phyloP scores from a whole-genome alignment of 805 yeast genomes.

The Candida multigemmis region DNA sequence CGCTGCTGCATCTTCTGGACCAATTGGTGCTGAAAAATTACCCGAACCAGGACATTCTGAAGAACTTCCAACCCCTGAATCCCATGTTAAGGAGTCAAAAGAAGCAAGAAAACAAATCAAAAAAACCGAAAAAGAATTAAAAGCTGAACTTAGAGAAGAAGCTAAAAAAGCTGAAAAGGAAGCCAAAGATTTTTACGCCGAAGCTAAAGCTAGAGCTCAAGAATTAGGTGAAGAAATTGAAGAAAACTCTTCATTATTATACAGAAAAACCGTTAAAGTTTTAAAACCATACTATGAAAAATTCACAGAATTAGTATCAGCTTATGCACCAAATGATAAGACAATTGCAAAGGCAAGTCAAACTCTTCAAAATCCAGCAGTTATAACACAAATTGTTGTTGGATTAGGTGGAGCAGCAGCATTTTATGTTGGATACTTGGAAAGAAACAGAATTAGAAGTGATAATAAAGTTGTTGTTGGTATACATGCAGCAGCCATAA shows the following conservation, averaged over 20 bases:
- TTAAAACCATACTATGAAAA: too few species aligned
- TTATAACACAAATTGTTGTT: constrained; percentile 42
- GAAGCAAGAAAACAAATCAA: constrained; percentile 7
- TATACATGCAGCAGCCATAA: constrained; percentile 41
- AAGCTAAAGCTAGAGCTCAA: constrained; percentile 2
- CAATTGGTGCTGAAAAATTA: constrained; percentile 20
- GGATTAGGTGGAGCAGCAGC: constrained; percentile 40
- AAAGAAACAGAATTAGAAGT: constrained; percentile 39
- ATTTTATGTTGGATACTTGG: constrained; percentile 40
- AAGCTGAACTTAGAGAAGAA: constrained; percentile 10
- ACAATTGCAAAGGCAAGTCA: constrained; percentile 9
- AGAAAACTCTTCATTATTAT: too few species aligned
- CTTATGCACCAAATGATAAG: constrained; percentile 6
- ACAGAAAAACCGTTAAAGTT: too few species aligned
- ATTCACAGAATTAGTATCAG: constrained; percentile 5
- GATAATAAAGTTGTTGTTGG: constrained; percentile 38
- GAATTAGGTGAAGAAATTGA: constrained; percentile 3
- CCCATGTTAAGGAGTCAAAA: constrained; percentile 7
- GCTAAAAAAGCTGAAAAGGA: constrained; percentile 11
- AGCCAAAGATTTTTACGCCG: constrained; percentile 13
- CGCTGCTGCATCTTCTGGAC: constrained; percentile 32
- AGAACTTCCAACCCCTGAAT: constrained; percentile 4
- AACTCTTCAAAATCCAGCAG: constrained; percentile 58
- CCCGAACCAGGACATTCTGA: constrained; percentile 19
- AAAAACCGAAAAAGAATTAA: constrained; percentile 8